A percentile compares a stretch with the other conserved stretches of the same genome.
These are phyloP conservation scores for Pichia insulana DNA, from an alignment of 805 yeast genomes.

Conservation along the genomic window DNA sequence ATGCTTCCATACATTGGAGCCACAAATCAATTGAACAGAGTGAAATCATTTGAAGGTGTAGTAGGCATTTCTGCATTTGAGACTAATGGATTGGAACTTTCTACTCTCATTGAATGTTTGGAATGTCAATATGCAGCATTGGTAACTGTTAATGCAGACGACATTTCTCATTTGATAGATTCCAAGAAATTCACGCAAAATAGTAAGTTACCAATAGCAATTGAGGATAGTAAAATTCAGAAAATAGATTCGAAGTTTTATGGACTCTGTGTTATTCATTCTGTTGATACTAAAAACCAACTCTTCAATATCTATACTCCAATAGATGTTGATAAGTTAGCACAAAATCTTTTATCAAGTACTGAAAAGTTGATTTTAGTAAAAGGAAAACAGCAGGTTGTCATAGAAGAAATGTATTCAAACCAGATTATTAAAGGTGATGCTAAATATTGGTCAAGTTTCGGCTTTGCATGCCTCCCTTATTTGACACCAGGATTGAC, in stretches of 20 bases:
- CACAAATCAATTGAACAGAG: constrained; percentile 1
- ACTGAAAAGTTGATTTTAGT: constrained; percentile 32
- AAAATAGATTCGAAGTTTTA: constrained; percentile 26
- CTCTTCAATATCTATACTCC: constrained; percentile 54
- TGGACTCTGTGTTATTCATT: constrained; percentile 60
- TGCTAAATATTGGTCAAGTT: constrained; percentile 2
- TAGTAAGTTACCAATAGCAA: constrained; percentile 21
- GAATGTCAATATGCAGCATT: constrained; percentile 38
- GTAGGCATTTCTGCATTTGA: constrained; percentile 29
- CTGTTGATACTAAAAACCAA: constrained; percentile 36
- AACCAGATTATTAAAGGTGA: background rate
- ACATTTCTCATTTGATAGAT: constrained; percentile 8
- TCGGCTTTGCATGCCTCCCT: constrained; percentile 20
- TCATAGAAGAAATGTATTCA: constrained; percentile 33
- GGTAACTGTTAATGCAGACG: constrained; percentile 25
- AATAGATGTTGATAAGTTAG: constrained; percentile 9
- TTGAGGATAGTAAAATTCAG: constrained; percentile 12
- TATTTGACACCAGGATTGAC: constrained; percentile 32
- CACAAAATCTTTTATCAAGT: constrained; percentile 14
- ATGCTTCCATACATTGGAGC: constrained; percentile 30
- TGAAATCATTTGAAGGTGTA: constrained; percentile 25
- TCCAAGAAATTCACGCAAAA: background rate
- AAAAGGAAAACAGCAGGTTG: constrained; percentile 60
- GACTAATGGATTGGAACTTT: constrained; percentile 25
- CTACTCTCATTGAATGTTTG: constrained; percentile 28